Conservation (phyloP, 495 filamentous ascomycete genomes). For the Penicillium soppii region DNA sequence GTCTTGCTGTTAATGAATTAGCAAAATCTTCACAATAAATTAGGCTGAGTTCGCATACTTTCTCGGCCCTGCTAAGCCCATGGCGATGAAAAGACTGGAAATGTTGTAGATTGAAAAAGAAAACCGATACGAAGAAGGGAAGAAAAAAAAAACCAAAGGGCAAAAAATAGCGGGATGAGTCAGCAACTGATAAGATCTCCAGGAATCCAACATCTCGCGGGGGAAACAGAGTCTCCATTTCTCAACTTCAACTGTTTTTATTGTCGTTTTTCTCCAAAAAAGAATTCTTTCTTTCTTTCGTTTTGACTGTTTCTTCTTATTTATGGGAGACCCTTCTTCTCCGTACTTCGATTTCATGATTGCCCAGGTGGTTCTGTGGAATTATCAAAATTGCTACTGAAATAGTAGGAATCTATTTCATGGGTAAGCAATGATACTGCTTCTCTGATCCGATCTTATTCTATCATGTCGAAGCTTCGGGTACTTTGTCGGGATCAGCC, state of each 20-base stretch:
- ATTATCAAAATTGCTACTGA: too few species aligned
- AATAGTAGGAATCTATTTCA: not conserved
- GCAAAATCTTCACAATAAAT: not conserved
- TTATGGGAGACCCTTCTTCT: not conserved
- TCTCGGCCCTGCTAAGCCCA: conserved; percentile 73
- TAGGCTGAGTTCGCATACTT: conserved; percentile 54
- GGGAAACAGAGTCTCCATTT: not conserved
- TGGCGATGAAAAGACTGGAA: conserved; percentile 27
- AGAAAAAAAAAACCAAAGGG: not conserved
- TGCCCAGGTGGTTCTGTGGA: too few species aligned
- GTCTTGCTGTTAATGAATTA: conserved; percentile 56
- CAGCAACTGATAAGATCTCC: conserved; percentile 16
- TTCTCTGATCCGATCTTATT: not conserved
- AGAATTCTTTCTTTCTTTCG: too few species aligned
- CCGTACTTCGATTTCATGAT: too few species aligned
- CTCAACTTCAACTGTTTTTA: too few species aligned
- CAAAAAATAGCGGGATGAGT: conserved; percentile 12
- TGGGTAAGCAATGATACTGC: conserved; percentile 5
- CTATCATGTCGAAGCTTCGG: conserved; percentile 40
- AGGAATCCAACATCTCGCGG: not conserved
- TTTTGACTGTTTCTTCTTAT: not conserved
- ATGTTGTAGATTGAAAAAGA: not conserved
- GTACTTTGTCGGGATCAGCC: conserved; percentile 63
- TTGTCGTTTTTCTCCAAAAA: too few species aligned
- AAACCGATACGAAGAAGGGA: not conserved